Base-by-base conservation (phyloP, 164 flowering plant genomes). In the Stephania yunnanensis region DNA sequence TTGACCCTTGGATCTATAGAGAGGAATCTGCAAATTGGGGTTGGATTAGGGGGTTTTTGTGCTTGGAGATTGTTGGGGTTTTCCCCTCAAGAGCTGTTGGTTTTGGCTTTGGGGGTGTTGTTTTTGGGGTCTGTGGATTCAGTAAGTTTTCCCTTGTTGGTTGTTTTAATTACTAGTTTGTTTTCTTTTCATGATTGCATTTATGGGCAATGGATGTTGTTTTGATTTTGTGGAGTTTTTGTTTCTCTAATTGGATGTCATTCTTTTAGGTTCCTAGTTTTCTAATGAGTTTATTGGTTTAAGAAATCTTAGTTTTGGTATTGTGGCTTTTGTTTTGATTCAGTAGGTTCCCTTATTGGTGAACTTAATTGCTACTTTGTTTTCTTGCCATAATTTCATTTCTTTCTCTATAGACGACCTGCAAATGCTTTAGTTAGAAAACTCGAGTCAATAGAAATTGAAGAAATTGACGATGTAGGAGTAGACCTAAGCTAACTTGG, bases 61-160 rank as follows among this genome's bases (percentile, higher is more conserved):
- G 92, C 91, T 13, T 93, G 92, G 92, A 84, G 84, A 19, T 78
- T 75, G 20, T 80, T 90, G 82, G 90, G 82, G 6, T 77, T 89
- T 15, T 84, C 74, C 31, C 82, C 88, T 17, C 85, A 86, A 73
- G 91, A 90, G 72, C 13, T 90, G 58, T 76, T 93, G 0, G 85
- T 75, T 53, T n/a, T 85, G 20, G 86, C 92, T n/a, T n/a, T 93
- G 84, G 92, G 89, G 45, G 45, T 87, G 22, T 78, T 93, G 79
- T 91, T 91, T 80, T 72, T 95, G 1, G 84, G 90, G 95, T 86
- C 97, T 0, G 69, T 88, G 72, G 99, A 95, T 71, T 82, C 76
- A 80, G 97, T 95, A 88, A 77, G 71, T 67, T 76, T 36, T 72
- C 58, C 48, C 48, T 9, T 15, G 46, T 10, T 71, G 10, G 8